Evolutionary conservation across 129 eudicot species (phyloP).

Genomic region (carrot (Daucus carota)): DH1_v3.0 NC_030385.2:43727001-43727500

Average conservation of each 20-base stretch:
- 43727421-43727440: background rate
- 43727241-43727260: background rate
- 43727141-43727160: background rate
- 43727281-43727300: too few relatives aligned
- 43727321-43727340: constrained; percentile 97
- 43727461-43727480: background rate
- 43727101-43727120: background rate
- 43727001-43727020: too few relatives aligned
- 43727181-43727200: background rate
- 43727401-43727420: constrained; percentile 11
- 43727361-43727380: constrained; percentile 98
- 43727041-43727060: too few relatives aligned
- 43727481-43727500: constrained; percentile 36
- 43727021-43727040: too few relatives aligned
- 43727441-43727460: background rate
- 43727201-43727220: background rate
- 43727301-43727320: constrained; percentile 28
- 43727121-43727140: background rate
- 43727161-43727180: too few relatives aligned
- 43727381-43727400: constrained; percentile 89
- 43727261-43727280: background rate
- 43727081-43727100: too few relatives aligned
- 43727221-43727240: background rate
- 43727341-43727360: constrained; percentile 98
- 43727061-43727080: too few relatives aligned